Conservation (phyloP, 768 basidiomycete genomes). For the Krasilnikovozyma curviuscula region DNA sequence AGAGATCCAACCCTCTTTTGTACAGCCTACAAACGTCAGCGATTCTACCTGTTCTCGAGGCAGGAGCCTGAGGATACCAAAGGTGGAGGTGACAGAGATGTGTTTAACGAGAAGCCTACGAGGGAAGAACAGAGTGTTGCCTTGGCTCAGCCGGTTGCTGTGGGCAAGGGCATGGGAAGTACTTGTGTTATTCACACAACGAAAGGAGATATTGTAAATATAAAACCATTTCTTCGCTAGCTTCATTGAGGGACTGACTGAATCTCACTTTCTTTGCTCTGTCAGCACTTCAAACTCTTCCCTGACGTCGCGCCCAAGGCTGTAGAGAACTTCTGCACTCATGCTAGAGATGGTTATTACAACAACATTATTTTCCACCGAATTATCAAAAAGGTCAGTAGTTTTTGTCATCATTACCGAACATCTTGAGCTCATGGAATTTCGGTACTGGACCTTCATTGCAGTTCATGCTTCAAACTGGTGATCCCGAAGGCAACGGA, state of each 20-base stretch:
- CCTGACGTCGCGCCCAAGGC: constrained; percentile 83
- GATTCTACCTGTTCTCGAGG: constrained; percentile 90
- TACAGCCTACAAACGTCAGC: constrained; percentile 74
- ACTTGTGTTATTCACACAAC: constrained; percentile 86
- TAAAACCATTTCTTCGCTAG: background rate
- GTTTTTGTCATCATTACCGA: background rate
- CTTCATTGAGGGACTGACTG: no score
- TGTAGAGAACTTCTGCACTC: constrained; percentile 89
- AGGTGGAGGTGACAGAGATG: constrained; percentile 64
- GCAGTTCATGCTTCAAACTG: constrained; percentile 96
- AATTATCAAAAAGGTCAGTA: constrained; percentile 51
- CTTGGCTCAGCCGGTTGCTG: constrained; percentile 23
- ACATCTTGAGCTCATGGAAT: background rate
- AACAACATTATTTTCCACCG: constrained; percentile 91
- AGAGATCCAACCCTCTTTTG: constrained; percentile 84
- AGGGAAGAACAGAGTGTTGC: constrained; percentile 86
- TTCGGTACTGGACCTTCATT: constrained; percentile 1
- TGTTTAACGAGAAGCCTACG: constrained; percentile 95
- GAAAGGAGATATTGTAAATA: constrained; percentile 56
- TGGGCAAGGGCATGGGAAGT: constrained; percentile 42
- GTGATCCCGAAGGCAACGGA: constrained; percentile 84
- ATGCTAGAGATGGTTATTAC: constrained; percentile 71
- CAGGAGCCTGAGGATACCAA: constrained; percentile 80
- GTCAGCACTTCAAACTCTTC: constrained; percentile 33
- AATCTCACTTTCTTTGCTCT: background rate